A percentile compares a stretch with the other conserved stretches of the same genome.
Evolutionary conservation across 768 basidiomycete genomes (phyloP).

Genomic region (Piloderma croceum): DNA sequence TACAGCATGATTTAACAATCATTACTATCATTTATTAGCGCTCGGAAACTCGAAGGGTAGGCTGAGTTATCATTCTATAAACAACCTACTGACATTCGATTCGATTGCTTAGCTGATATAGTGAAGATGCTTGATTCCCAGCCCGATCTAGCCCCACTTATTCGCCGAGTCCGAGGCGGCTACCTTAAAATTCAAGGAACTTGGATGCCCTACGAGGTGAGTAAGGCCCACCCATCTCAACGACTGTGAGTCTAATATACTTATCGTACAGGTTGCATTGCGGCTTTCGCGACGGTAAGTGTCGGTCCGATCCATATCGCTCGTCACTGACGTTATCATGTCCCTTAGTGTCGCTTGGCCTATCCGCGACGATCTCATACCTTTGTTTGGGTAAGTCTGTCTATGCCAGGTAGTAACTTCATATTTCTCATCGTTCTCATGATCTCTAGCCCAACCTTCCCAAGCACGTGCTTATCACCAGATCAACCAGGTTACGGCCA

Average conservation of each 20-base stretch:
- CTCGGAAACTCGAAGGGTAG: slow-evolving; percentile 86
- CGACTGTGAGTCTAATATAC: slow-evolving; percentile 7
- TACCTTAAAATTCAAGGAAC: slow-evolving; percentile 92
- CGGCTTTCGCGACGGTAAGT: slow-evolving; percentile 72
- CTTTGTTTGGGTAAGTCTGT: slow-evolving; percentile 72
- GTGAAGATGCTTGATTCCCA: slow-evolving; percentile 91
- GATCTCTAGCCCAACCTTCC: slow-evolving; percentile 67
- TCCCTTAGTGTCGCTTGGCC: slow-evolving; percentile 76
- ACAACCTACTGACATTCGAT: slow-evolving; percentile 10
- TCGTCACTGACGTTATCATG: slow-evolving; percentile 10
- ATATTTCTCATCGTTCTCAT: slow-evolving; percentile 12
- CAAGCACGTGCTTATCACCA: slow-evolving; percentile 75
- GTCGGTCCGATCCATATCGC: slow-evolving; percentile 4
- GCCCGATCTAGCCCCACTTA: slow-evolving; percentile 76
- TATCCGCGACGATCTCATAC: slow-evolving; percentile 79
- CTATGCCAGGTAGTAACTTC: slow-evolving; percentile 7
- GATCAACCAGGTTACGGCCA: slow-evolving; percentile 86
- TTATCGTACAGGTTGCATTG: slow-evolving; percentile 58
- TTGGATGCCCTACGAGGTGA: slow-evolving; percentile 89
- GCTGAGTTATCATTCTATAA: slow-evolving; percentile 11
- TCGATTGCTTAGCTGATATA: slow-evolving; percentile 62
- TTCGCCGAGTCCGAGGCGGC: slow-evolving; percentile 80
- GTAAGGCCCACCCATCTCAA: slow-evolving; percentile 15
- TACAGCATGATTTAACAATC: slow-evolving; percentile 4
- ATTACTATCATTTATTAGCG: slow-evolving; percentile 37